Evolutionary conservation across 345 rosid species (phyloP), one percentile per base, ranked within the genome.

Genomic region (Rhodomyrtus tomentosa): DNA sequence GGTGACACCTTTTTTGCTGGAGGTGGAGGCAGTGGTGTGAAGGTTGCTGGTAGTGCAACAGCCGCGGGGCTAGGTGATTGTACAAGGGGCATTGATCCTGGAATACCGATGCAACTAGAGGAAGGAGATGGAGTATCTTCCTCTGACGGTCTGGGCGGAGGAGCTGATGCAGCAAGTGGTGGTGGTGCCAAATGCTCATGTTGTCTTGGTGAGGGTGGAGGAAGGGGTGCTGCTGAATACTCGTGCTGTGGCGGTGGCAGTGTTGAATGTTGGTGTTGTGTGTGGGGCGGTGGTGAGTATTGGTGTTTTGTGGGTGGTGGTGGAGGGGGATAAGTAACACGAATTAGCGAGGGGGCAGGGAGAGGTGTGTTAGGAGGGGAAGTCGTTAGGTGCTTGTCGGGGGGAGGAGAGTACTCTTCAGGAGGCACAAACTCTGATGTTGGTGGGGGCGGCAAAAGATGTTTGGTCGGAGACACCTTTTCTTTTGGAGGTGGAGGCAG

Each of bases 71-170:
- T 81, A 58, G 21, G 62, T 62, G 80, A 18, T 50, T 74, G 59
- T 38, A 50, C 45, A 38, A 51, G 86, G 56, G 86, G 89, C 13
- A 82, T 85, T 36, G 86, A 36, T 51, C 36, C 49, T 51, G 40
- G 50, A 27, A 58, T 50, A 51, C 0, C 24, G 53, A 32, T 25
- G 81, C 87, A 55, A 80, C 25, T n/a, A 83, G 58, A 36, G 84
- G 88, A 51, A 81, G 84, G 79, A 53, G 84, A 62, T 1, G 62
- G 81, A 29, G 86, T 11, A 36, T 79, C 68, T 36, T 55, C 85
- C 55, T 81, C 79, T 13, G 88, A 88, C 36, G 87, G 88, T 18
- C 87, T 87, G 25, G 81, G 84, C 18, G 82, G 88, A 5, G 90
- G 81, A 55, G 45, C 4, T 82, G 85, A 5, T 89, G 83, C 1